Conservation (phyloP, 2,329 filamentous ascomycete genomes). For the Davidsoniella australis region DNA sequence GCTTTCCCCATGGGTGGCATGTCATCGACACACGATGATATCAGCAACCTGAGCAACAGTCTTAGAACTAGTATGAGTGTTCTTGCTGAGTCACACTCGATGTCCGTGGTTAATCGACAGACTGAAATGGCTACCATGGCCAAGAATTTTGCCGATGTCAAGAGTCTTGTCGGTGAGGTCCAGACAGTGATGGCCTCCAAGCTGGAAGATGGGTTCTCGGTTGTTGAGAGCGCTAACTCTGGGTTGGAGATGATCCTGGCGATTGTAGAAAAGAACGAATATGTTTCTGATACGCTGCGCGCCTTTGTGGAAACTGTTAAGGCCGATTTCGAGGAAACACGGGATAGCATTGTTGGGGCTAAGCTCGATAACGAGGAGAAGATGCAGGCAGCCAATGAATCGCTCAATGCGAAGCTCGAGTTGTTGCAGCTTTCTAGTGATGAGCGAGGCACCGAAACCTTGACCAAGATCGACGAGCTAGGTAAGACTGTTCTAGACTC, state of each 20-base stretch:
- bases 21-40: conserved; percentile 9
- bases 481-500: conserved; percentile 58
- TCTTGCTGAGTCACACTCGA: conserved; percentile 57
- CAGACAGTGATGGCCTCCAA: conserved; percentile 60
- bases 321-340: conserved; percentile 73
- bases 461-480: conserved; percentile 69
- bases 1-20: conserved; percentile 6
- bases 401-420: conserved; percentile 29
- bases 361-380: conserved; percentile 78
- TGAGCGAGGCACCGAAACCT: conserved; percentile 41
- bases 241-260: conserved; percentile 7
- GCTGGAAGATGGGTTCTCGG: conserved; percentile 56
- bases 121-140: conserved; percentile 65
- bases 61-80: conserved; percentile 13
- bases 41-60: conserved; percentile 10
- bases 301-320: conserved; percentile 62
- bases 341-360: conserved; percentile 58
- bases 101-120: conserved; percentile 69
- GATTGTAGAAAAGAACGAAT: conserved; percentile 39
- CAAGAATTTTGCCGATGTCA: conserved; percentile 65
- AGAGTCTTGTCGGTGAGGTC: conserved; percentile 59
- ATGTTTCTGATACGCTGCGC: conserved; percentile 44
- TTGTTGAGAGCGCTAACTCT: conserved; percentile 48
- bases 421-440: not conserved
- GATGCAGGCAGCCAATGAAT: conserved; percentile 40